Base-by-base conservation (phyloP, 1,284 basidiomycete genomes). In the Agroathelia rolfsii region DNA sequence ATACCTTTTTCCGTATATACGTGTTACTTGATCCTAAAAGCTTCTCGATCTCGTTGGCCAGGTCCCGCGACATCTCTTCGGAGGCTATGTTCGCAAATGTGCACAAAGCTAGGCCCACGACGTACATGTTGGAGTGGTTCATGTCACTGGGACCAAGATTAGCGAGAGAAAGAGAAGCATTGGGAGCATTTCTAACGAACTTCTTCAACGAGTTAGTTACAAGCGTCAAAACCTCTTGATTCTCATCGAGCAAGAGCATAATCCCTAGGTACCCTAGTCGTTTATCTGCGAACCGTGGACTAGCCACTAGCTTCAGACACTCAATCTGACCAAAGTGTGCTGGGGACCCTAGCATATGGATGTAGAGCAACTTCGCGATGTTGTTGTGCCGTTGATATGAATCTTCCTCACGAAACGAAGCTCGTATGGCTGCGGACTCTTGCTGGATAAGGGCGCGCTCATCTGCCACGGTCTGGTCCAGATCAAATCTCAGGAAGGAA, bases 291-390 rank as follows among this genome's bases (percentile, higher is more conserved):
- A 98, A 99, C 35, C 92, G 70, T 9, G 95, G 90, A 46, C 89
- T 90, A n/a, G 95, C 95, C 27, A 98, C 95, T 33, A 99, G 80
- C 61, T 98, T 98, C 44, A 99, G 70, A 61, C 95, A 99, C 66
- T 98, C 95, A 56, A 99, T 97, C 68, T 99, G 95, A 31, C 95
- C 95, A 53, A 97, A 99, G 58, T 99, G 95, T 18, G 95, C 95
- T 3, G 94, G 92, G 38, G 95, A 97, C 37, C 95, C 95, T 15
- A 99, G 82, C 95, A 99, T 98, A 59, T 98, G 93, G 57, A 99
- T 98, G 65, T 99, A 98, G 42, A 99, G 78, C 14, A 98, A 74
- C 58, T 98, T 98, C 39, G 94, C 93, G 53, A 98, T 84, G 63
- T 95, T 96, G 69, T 97, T 90, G 58, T 97, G 86, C 37, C 93